Evolutionary conservation across 805 yeast genomes (phyloP).

Genomic region (Candida orba): DNA sequence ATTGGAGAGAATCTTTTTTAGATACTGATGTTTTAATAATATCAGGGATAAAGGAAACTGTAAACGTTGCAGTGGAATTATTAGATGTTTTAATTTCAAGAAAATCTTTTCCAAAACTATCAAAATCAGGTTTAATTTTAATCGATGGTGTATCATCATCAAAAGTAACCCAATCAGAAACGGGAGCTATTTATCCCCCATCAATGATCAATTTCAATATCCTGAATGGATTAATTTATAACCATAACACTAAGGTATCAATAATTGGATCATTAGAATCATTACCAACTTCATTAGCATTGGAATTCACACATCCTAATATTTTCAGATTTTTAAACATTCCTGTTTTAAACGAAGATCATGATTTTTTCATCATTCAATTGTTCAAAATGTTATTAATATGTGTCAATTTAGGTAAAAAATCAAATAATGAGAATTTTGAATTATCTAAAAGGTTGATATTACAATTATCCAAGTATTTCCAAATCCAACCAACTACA

Average conservation of each 20-base stretch:
- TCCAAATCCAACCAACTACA: conserved; percentile 17
- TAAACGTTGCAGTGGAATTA: conserved; percentile 41
- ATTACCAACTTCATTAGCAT: conserved; percentile 43
- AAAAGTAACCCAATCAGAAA: too few species aligned
- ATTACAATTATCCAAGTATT: conserved; percentile 37
- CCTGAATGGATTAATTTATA: conserved; percentile 3
- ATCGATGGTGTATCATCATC: not conserved
- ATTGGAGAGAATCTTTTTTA: conserved; percentile 42
- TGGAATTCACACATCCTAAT: conserved; percentile 50
- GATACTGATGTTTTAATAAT: conserved; percentile 43
- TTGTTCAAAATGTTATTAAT: conserved; percentile 41
- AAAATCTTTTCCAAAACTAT: conserved; percentile 15
- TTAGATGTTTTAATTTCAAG: conserved; percentile 37
- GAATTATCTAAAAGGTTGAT: conserved; percentile 29
- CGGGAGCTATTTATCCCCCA: too few species aligned
- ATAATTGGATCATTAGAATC: conserved; percentile 46
- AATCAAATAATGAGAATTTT: not conserved
- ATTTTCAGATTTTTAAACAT: conserved; percentile 47
- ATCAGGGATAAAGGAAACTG: conserved; percentile 47
- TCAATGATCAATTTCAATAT: not conserved
- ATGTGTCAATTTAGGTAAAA: conserved; percentile 32
- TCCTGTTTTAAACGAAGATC: conserved; percentile 26
- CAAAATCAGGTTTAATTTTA: conserved; percentile 26
- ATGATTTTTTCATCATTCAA: conserved; percentile 32
- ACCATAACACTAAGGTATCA: conserved; percentile 38